Evolutionary conservation across 2,329 filamentous ascomycete species (phyloP), one percentile per base, ranked within the genome.

Genomic region (Penicillium sp.): DNA sequence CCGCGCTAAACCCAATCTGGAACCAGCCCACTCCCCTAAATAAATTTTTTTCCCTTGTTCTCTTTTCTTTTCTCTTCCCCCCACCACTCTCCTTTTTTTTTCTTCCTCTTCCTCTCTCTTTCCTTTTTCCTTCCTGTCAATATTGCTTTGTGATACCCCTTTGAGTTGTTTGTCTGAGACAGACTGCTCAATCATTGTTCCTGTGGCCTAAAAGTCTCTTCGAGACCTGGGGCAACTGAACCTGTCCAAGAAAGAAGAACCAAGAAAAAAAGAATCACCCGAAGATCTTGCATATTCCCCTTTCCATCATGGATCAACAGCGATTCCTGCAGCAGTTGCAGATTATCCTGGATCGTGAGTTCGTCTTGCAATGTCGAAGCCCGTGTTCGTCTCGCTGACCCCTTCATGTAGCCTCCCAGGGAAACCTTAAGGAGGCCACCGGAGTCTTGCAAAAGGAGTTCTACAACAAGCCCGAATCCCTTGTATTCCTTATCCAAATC

Each of bases 371-470:
- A 50, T 8, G 44, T 20, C 18, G 31, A 29, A 44, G 18, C 9
- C 38, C n/a, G 14, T 24, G 3, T 26, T 55, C 20, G 38, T 45
- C 14, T 44, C 31, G 24, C 69, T 70, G 49, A 71, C 60, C 22
- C 31, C 51, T 49, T 13, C 39, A 39, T 55, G 24, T 70, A 96
- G 92, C 94, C 72, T 88, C 96, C 78, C 96, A 92, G 64, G 86
- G 90, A 66, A 86, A 87, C 77, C 87, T 96, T 76, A 95, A 97
- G 84, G 86, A 89, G 64, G 91, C 92, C 61, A 99, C 93, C 18
- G 86, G 89, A 57, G 87, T 92, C 69, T 85, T 97, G 58, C 92
- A 96, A 77, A 94, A 95, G 77, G 90, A 89, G 77, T 97, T 90
- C 82, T 97, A 96, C 81, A 87, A 86, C 69, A 85, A 91, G 66